A percentile compares a stretch with the other conserved stretches of the same genome.
These are phyloP conservation scores for Protomyces gravidus DNA, from an alignment of 1,139 yeast species.

Conservation along the genomic window DNA sequence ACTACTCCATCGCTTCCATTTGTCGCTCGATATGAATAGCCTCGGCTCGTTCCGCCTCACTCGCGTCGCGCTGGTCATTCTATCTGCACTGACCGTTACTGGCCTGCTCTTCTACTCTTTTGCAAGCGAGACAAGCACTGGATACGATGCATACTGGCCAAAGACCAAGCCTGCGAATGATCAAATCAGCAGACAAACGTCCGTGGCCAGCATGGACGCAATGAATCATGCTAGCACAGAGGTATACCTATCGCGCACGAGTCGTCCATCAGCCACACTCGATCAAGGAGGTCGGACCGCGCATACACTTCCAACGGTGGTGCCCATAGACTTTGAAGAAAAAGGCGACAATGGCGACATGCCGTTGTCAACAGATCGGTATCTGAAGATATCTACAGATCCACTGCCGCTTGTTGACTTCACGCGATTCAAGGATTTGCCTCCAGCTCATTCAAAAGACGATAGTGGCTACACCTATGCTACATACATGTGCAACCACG, in stretches of 20 bases:
- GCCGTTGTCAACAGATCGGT: neutral
- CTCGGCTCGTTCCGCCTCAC: neutral
- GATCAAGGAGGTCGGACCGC: too few relatives aligned
- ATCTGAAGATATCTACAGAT: neutral
- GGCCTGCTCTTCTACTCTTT: neutral
- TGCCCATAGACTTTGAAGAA: neutral
- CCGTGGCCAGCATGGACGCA: too few relatives aligned
- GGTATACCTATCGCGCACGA: too few relatives aligned
- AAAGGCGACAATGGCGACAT: neutral
- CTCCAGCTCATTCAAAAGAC: slow-evolving; percentile 7
- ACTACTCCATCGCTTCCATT: too few relatives aligned
- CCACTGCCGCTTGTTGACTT: slow-evolving; percentile 10
- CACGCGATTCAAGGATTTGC: neutral
- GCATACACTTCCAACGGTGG: neutral
- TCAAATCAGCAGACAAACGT: too few relatives aligned
- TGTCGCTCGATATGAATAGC: neutral
- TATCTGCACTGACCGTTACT: neutral
- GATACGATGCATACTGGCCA: too few relatives aligned
- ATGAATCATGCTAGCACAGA: too few relatives aligned
- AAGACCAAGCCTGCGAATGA: too few relatives aligned
- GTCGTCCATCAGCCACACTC: too few relatives aligned
- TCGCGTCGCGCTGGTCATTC: neutral
- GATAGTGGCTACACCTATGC: slow-evolving; percentile 2
- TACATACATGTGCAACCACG: slow-evolving; percentile 13
- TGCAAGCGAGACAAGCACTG: neutral